A percentile compares a stretch with the other conserved stretches of the same genome.
Evolutionary conservation across 1,284 basidiomycete species (phyloP).

Genomic region (Thecaphora thlaspeos): DNA sequence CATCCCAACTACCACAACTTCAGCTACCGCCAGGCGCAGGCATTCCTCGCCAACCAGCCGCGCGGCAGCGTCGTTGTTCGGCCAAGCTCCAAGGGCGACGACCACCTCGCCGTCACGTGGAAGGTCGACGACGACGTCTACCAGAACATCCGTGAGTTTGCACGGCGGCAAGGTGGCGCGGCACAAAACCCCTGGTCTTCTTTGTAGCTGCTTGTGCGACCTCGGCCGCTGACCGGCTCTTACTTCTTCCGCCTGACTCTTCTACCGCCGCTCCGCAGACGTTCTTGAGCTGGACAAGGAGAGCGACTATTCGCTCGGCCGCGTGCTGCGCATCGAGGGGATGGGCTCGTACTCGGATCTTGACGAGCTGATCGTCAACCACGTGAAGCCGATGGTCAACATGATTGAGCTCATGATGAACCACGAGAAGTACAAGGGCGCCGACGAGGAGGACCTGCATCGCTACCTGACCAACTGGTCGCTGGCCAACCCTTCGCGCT

Average conservation of each 20-base stretch:
- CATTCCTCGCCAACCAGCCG: slow-evolving; percentile 83
- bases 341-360: slow-evolving; percentile 85
- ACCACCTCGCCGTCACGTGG: slow-evolving; percentile 98
- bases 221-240: too few species aligned
- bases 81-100: slow-evolving; percentile 87
- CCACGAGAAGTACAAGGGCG: slow-evolving; percentile 92
- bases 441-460: slow-evolving; percentile 75
- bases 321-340: slow-evolving; percentile 73
- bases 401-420: slow-evolving; percentile 93
- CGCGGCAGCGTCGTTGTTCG: slow-evolving; percentile 75
- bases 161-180: too few species aligned
- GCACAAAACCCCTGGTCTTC: neutral
- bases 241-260: too few species aligned
- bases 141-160: slow-evolving; percentile 81
- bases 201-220: too few species aligned
- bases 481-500: slow-evolving; percentile 91
- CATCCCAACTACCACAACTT: slow-evolving; percentile 99
- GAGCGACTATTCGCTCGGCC: slow-evolving; percentile 69
- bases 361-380: slow-evolving; percentile 95
- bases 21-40: slow-evolving; percentile 85
- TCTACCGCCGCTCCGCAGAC: slow-evolving; percentile 63
- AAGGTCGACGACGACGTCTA: slow-evolving; percentile 96
- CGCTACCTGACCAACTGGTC: slow-evolving; percentile 48
- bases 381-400: slow-evolving; percentile 89
- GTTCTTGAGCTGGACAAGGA: slow-evolving; percentile 77